Conservation (phyloP, 441 rosid species). For the Isatis lusitanica region DNA sequence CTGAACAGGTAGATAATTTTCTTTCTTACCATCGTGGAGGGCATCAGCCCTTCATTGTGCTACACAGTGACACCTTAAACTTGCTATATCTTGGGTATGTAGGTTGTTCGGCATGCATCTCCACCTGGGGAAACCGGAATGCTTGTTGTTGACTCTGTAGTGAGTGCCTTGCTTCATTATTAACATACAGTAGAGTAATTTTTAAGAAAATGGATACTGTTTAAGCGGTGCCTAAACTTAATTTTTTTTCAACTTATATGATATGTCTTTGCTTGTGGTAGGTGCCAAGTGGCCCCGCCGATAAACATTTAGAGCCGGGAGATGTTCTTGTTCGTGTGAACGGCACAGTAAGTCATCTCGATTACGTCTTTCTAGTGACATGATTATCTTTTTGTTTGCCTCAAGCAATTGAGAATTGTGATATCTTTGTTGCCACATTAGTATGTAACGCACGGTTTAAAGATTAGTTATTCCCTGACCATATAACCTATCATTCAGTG, state of each 20-base stretch:
- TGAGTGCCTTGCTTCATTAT: slow-evolving; percentile 38
- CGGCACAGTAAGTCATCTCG: slow-evolving; percentile 64
- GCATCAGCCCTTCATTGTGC: slow-evolving; percentile 3
- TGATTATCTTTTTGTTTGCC: slow-evolving; percentile 2
- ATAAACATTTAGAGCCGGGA: slow-evolving; percentile 82
- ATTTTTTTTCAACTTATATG: not conserved
- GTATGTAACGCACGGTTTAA: not conserved
- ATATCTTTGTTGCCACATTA: slow-evolving; percentile 5
- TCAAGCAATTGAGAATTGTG: slow-evolving; percentile 2
- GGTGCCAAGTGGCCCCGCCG: slow-evolving; percentile 98
- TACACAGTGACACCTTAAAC: slow-evolving; percentile 22
- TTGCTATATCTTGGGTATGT: slow-evolving; percentile 33
- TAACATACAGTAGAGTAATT: slow-evolving; percentile 1
- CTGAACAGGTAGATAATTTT: slow-evolving; percentile 72
- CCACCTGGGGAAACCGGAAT: slow-evolving; percentile 82
- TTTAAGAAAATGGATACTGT: not conserved
- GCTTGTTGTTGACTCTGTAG: slow-evolving; percentile 94
- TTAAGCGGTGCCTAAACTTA: not conserved
- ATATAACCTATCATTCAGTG: slow-evolving; percentile 13
- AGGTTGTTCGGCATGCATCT: slow-evolving; percentile 87
- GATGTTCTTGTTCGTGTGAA: slow-evolving; percentile 90
- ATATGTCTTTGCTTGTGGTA: slow-evolving; percentile 39
- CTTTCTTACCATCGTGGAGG: slow-evolving; percentile 14
- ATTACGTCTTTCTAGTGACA: slow-evolving; percentile 1
- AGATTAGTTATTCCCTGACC: slow-evolving; percentile 17